Base-by-base conservation (phyloP, 1,139 yeast species). In the Saccharomyces pastorianus region DNA sequence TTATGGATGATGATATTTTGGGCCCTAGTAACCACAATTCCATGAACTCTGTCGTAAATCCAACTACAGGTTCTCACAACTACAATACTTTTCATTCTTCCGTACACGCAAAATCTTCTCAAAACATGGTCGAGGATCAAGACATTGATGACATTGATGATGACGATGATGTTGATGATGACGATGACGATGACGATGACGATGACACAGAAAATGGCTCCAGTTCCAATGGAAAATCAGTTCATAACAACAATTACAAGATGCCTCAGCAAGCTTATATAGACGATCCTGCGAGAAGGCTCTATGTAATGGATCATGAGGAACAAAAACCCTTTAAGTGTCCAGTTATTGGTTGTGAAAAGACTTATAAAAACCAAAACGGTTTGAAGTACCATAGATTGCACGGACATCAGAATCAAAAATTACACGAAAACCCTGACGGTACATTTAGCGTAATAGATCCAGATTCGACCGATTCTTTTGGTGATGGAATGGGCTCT, bases 351-450 rank as follows among this genome's bases (percentile, higher is more conserved):
- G 99, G 99, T 6, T 93, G 99, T 73, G 98, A 91, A 65, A 93
- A 93, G 76, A 91, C 95, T 41, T 93, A 93, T 73, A 93, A 93
- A 76, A 93, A 93, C 71, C 99, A 93, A 73, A 93, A 93, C 68
- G 99, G 99, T 13, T 78, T 93, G 67, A 93, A 93, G 71, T 93
- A 93, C 72, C 99, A 93, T 73, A 80, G 96, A 61, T 76, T 88
- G 61, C 99, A 93, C 71, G 99, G 99, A 50, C 99, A 93, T 71
- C 97, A 90, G 72, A 91, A 93, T 67, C 99, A 93, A 73, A 89
- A 88, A 42, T 74, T 93, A 58, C 86, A 89, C 67, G 88, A 86
- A 63, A 93, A 93, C 69, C 87, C 91, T 14, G 98, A 93, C 69
- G 99, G 99, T 6, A 85, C 96, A 1, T 86, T 86, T 60, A 84